Evolutionary conservation across 2,329 filamentous ascomycete species (phyloP).

Genomic region (Sordariomycetes sp.): DNA sequence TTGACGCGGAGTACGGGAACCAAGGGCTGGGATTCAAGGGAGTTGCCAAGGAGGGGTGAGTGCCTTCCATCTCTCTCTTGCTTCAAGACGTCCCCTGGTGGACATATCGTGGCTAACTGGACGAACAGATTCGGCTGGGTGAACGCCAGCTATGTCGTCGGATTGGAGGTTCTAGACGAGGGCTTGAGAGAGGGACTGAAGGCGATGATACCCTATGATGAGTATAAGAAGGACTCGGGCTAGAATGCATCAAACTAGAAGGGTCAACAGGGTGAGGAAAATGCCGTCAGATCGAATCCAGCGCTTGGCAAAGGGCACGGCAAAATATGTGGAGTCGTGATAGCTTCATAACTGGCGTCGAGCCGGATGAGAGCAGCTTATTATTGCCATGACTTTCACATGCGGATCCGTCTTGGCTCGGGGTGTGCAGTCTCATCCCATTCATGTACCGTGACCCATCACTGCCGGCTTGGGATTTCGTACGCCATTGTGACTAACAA

Average conservation of each 20-base stretch:
- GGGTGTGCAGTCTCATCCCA: too few species aligned
- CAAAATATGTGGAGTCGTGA: background rate
- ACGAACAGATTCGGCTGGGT: conserved; percentile 84
- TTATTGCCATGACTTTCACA: background rate
- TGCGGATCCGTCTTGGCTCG: background rate
- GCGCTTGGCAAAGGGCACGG: too few species aligned
- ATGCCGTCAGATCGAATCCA: too few species aligned
- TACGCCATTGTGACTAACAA: background rate
- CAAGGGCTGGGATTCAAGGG: conserved; percentile 94
- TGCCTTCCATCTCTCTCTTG: conserved; percentile 14
- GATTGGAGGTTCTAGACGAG: conserved; percentile 75
- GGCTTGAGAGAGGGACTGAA: conserved; percentile 86
- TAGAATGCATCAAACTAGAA: background rate
- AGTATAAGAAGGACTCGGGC: conserved; percentile 38
- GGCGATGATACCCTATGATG: conserved; percentile 78
- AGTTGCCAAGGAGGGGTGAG: conserved; percentile 90
- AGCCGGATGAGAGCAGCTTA: background rate
- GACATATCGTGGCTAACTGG: background rate
- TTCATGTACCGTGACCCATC: background rate
- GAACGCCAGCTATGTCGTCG: conserved; percentile 94
- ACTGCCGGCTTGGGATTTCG: background rate
- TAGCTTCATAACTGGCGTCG: background rate
- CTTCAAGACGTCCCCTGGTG: background rate
- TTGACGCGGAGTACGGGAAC: conserved; percentile 96
- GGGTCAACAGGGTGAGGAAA: background rate